Evolutionary conservation across 306 rosid genomes (phyloP), one percentile per base, ranked within the genome.

Genomic region (Medicago lupulina): DNA sequence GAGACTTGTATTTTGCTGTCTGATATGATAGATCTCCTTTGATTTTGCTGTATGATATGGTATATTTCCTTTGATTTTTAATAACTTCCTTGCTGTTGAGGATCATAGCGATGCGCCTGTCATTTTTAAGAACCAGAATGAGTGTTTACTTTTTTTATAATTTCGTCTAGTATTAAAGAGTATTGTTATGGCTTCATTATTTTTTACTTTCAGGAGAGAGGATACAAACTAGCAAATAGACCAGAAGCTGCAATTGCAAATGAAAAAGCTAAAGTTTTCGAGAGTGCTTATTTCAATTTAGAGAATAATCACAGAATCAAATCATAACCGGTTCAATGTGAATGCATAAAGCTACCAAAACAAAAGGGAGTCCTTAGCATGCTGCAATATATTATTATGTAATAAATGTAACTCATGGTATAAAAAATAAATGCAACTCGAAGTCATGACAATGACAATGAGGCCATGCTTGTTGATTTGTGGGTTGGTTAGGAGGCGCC

Each of bases 241-340:
- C 83, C 81, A 44, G 98, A 90, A 80, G 93, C 91, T 15, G 59
- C 28, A 71, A 51, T 63, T 69, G 92, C 87, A 59, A 81, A 83
- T 19, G 88, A 81, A 76, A 83, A 84, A 70, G 98, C 90, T 77
- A 81, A 62, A 75, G 82, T 59, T 70, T 83, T 90, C 79, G 98
- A 92, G 89, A 70, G 53, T 31, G 73, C 87, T 55, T 90, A 90
- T 72, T 87, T 95, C 68, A n/a, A 80, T 49, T 65, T 68, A 74
- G 34, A 75, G 71, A 81, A 39, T 73, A 67, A 67, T 53, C 46
- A 70, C 31, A 64, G 6, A 64, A 68, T 19, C 70, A 60, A 69
- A 69, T 25, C 64, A 46, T 36, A 34, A 10, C 21, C 0, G 3
- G 46, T 68, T 40, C 61, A 21, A 11, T 55, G 19, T 55, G 67